Percentiles rank a stretch among this genome's conserved stretches.
phyloP scores from a whole-genome alignment of 768 basidiomycete species.

The Termitomyces sp. region DNA sequence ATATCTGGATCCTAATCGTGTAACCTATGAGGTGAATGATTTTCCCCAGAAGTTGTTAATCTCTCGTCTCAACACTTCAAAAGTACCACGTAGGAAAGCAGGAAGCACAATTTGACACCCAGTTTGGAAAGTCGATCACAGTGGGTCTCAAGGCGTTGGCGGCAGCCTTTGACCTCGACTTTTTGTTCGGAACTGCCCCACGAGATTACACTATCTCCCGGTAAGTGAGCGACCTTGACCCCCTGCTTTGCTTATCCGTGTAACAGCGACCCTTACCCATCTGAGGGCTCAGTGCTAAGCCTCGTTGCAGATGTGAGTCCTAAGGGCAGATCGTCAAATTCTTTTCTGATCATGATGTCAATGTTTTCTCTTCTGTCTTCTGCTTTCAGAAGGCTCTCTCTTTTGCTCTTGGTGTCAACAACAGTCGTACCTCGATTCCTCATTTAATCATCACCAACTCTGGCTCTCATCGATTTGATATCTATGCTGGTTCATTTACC shows the following conservation, averaged over 20 bases:
- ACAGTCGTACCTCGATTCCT: constrained; percentile 55
- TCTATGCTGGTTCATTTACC: constrained; percentile 69
- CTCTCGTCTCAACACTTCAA: not conserved
- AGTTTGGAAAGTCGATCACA: constrained; percentile 49
- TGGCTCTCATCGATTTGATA: constrained; percentile 62
- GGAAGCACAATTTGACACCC: constrained; percentile 62
- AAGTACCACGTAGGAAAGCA: constrained; percentile 57
- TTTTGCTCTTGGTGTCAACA: constrained; percentile 56
- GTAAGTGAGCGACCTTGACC: constrained; percentile 28
- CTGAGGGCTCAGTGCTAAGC: constrained; percentile 56
- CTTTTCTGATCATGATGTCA: not conserved
- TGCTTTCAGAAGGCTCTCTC: constrained; percentile 43
- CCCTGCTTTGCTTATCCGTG: not conserved
- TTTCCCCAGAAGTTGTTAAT: not conserved
- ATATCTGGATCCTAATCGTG: constrained; percentile 78
- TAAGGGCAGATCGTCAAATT: not conserved
- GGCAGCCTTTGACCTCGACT: constrained; percentile 56
- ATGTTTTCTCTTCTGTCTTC: not conserved
- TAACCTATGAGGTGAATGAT: constrained; percentile 59
- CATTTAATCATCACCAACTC: constrained; percentile 67
- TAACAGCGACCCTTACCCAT: constrained; percentile 59
- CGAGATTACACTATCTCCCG: constrained; percentile 68
- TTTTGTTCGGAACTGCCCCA: constrained; percentile 70
- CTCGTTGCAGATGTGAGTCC: constrained; percentile 48
- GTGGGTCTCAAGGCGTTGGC: constrained; percentile 52